These are phyloP conservation scores for Inga laurina DNA, from an alignment of 306 rosid genomes.

Conservation along the genomic window DNA sequence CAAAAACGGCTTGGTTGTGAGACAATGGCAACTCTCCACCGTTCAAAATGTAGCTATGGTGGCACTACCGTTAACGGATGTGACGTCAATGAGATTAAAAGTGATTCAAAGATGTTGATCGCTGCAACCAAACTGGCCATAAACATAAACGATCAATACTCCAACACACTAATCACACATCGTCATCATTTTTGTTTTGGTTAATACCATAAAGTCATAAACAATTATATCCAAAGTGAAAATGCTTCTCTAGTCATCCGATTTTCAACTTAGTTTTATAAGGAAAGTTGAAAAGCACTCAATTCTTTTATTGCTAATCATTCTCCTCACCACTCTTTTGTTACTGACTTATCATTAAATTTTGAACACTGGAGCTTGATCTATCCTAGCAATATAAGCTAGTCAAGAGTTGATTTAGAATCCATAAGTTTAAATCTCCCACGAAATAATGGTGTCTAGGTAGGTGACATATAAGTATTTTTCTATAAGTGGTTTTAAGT, in stretches of 20 bases:
- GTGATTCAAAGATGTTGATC: neutral
- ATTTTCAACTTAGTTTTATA: neutral
- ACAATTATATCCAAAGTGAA: neutral
- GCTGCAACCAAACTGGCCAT: neutral
- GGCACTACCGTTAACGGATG: neutral
- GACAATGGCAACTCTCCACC: neutral
- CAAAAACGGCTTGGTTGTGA: neutral
- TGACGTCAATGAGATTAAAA: neutral
- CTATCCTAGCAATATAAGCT: neutral
- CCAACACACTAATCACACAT: neutral
- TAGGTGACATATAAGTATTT: too few relatives aligned
- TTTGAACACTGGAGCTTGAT: neutral
- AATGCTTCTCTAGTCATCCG: neutral
- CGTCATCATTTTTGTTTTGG: neutral
- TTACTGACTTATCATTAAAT: neutral
- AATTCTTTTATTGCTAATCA: neutral
- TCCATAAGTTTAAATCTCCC: too few relatives aligned
- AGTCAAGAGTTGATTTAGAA: too few relatives aligned
- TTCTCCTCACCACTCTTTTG: neutral
- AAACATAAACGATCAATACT: neutral
- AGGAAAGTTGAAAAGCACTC: neutral
- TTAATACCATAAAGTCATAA: too few relatives aligned
- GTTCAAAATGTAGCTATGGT: neutral
- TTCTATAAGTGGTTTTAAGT: too few relatives aligned
- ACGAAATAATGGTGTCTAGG: rapidly evolving